Evolutionary conservation across 306 rosid species (phyloP).

Genomic region (Abrus pulchellus): DNA sequence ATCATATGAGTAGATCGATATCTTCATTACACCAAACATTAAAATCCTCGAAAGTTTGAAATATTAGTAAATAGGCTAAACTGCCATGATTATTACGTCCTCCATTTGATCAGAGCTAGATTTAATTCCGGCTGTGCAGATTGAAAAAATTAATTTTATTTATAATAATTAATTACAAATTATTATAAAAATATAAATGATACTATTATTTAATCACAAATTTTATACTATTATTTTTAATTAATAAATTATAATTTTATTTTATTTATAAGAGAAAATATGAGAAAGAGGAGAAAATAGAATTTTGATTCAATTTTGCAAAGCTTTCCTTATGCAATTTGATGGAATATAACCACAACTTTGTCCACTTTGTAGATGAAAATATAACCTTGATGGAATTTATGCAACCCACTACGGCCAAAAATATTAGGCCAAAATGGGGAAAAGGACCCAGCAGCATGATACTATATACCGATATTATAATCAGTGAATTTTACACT

Average conservation of each 20-base stretch:
- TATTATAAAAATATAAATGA: too few species aligned
- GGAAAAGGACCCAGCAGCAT: constrained; percentile 23
- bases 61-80: not conserved
- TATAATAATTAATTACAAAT: too few species aligned
- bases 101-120: not conserved
- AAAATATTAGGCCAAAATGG: constrained; percentile 30
- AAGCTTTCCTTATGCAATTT: too few species aligned
- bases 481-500: constrained; percentile 22
- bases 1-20: not conserved
- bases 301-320: too few species aligned
- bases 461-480: constrained; percentile 27
- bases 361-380: not conserved
- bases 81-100: not conserved
- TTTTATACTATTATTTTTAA: too few species aligned
- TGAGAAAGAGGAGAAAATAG: too few species aligned
- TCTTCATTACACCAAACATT: constrained; percentile 2
- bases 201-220: too few species aligned
- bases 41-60: constrained; percentile 1
- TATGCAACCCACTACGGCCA: constrained; percentile 8
- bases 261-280: too few species aligned
- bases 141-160: too few species aligned
- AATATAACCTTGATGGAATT: not conserved
- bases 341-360: not conserved
- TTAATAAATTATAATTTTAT: too few species aligned
- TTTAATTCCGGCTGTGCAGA: too few species aligned